Base-by-base conservation (phyloP, 257 asterid genomes). In the Hygrophila difformis region DNA sequence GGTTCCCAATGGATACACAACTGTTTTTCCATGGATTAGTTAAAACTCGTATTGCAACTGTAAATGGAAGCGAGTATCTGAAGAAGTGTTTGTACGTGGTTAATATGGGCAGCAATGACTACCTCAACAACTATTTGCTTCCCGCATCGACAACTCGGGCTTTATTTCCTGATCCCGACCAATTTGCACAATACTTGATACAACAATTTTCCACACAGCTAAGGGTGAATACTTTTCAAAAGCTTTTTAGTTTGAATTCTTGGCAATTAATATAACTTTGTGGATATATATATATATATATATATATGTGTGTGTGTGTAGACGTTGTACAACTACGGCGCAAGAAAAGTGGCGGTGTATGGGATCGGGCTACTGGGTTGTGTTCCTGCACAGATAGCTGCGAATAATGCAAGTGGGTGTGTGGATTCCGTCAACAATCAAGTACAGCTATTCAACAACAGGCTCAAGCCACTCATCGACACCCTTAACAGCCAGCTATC, bases 81-180 rank as follows among this genome's bases (percentile, higher is more conserved):
- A 41, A 40, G 12, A 39, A 44, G 36, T 83, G 94, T 28, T 20
- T 76, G 10, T 83, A 74, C 47, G 49, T 47, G 5, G 76, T 79
- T 3, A 57, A 66, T 29, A 71, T 69, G 0, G 94, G 94, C 2
- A 76, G 71, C 50, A 69, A 79, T 16, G 94, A 79, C 36, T 83
- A 83, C 58, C 43, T 76, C 1, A 76, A 74, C 72, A 74, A 76
- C 45, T 83, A 79, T 49, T 67, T 44, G 8, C 0, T 51, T 19
- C 69, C 72, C 5, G 3, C 33, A 11, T 69, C 69, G 17, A 8
- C 21, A 3, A 8, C 70, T 1, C 56, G 74, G 12, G n/a, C n/a
- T 12, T 10, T 2, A 11, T 56, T 0, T 40, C 23, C 46, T 53
- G 78, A 14, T n/a, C 79, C 83, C 2, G 59, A 22, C 0, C 19